Conservation (phyloP, 495 filamentous ascomycete genomes). For the Hyphodiscus hymeniophilus region DNA sequence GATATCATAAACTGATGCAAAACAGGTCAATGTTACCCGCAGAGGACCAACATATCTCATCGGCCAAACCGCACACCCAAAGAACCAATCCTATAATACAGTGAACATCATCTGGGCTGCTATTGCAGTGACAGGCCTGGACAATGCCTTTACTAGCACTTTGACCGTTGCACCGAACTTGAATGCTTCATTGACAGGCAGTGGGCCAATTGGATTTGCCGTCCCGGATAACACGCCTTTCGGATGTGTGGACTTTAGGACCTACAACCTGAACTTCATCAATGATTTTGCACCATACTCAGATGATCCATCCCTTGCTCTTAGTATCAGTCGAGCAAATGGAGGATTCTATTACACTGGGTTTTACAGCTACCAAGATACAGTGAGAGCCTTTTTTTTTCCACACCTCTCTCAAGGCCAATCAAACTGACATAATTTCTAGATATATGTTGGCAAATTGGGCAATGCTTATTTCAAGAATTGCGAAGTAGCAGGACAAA, state of each 20-base stretch:
- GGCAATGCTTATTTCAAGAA: slow-evolving; percentile 51
- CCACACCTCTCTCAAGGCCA: background rate
- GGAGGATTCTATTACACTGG: slow-evolving; percentile 50
- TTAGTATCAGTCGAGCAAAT: slow-evolving; percentile 48
- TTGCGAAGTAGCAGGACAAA: slow-evolving; percentile 48
- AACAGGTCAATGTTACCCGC: slow-evolving; percentile 43
- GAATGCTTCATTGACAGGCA: slow-evolving; percentile 46
- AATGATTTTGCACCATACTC: slow-evolving; percentile 46
- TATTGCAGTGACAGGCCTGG: slow-evolving; percentile 24
- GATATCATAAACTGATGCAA: too few relatives aligned
- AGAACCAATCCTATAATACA: slow-evolving; percentile 31
- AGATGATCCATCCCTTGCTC: slow-evolving; percentile 42
- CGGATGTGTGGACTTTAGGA: slow-evolving; percentile 47
- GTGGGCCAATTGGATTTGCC: slow-evolving; percentile 45
- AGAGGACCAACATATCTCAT: slow-evolving; percentile 46
- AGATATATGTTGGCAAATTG: slow-evolving; percentile 54
- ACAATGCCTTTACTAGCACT: slow-evolving; percentile 49
- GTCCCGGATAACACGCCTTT: slow-evolving; percentile 50
- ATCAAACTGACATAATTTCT: background rate
- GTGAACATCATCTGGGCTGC: slow-evolving; percentile 40
- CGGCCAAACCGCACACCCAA: slow-evolving; percentile 38
- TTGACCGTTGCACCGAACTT: slow-evolving; percentile 49
- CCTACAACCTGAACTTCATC: slow-evolving; percentile 51
- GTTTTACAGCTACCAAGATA: slow-evolving; percentile 53
- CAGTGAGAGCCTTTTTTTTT: slow-evolving; percentile 26